Evolutionary conservation across 768 basidiomycete genomes (phyloP).

Genomic region (Leccinum rimulosum): DNA sequence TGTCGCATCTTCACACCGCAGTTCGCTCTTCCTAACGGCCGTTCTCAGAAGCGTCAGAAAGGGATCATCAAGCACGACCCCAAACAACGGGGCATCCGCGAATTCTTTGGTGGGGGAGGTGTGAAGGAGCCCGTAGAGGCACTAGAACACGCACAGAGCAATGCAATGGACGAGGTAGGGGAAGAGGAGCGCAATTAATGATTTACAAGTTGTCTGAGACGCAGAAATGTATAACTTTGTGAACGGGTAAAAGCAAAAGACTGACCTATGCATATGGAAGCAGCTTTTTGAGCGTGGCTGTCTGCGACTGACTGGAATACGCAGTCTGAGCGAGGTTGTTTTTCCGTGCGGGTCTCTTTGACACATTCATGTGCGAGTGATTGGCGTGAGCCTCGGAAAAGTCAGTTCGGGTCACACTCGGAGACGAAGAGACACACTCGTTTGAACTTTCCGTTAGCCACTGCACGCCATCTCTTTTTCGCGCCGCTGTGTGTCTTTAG

Average conservation of each 20-base stretch:
- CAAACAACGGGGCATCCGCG: conserved; percentile 70
- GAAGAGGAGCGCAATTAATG: conserved; percentile 10
- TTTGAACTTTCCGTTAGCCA: conserved; percentile 71
- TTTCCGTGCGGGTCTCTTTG: conserved; percentile 62
- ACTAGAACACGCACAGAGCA: conserved; percentile 22
- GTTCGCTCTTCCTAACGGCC: conserved; percentile 11
- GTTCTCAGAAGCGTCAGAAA: conserved; percentile 58
- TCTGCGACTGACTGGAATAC: conserved; percentile 65
- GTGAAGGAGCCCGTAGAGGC: conserved; percentile 13
- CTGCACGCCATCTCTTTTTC: conserved; percentile 76
- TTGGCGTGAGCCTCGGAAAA: conserved; percentile 59
- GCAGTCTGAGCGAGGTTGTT: conserved; percentile 64
- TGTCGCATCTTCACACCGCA: conserved; percentile 23
- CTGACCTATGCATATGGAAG: conserved; percentile 59
- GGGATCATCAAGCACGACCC: conserved; percentile 80
- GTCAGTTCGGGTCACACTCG: conserved; percentile 1
- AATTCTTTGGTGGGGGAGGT: conserved; percentile 56
- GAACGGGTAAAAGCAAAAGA: background rate
- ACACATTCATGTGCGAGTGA: conserved; percentile 69
- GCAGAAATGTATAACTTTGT: background rate
- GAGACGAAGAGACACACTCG: conserved; percentile 47
- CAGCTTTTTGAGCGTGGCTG: conserved; percentile 63
- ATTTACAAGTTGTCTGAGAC: conserved; percentile 9
- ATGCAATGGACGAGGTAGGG: conserved; percentile 27
- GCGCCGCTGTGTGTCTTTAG: conserved; percentile 78